A percentile compares a stretch with the other conserved stretches of the same genome.
Evolutionary conservation across 306 rosid species (phyloP).

Genomic region (Prunus davidiana): DNA sequence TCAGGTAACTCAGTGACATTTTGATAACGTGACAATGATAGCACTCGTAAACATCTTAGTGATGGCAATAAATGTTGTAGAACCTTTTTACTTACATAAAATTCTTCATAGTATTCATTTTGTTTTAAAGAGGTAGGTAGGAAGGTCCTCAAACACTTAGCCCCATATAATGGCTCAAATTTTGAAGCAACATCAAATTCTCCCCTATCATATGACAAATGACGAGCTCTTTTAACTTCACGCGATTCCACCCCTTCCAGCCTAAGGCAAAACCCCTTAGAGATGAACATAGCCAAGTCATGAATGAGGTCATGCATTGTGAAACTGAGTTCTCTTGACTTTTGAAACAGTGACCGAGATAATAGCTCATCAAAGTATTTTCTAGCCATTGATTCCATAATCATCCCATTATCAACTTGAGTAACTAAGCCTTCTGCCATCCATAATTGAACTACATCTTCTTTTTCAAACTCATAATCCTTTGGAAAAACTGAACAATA

Average conservation of each 20-base stretch:
- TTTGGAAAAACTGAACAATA: background rate
- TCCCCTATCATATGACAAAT: background rate
- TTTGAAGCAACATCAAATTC: too few relatives aligned
- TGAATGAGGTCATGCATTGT: too few relatives aligned
- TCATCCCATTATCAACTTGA: background rate
- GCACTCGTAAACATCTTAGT: background rate
- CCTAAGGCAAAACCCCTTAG: too few relatives aligned
- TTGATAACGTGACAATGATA: background rate
- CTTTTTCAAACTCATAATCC: background rate
- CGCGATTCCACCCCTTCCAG: too few relatives aligned
- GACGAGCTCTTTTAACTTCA: background rate
- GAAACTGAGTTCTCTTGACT: background rate
- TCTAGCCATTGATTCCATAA: conserved; percentile 2
- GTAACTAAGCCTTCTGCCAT: conserved; percentile 20
- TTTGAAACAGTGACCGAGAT: conserved; percentile 10
- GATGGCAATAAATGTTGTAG: too few relatives aligned
- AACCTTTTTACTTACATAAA: too few relatives aligned
- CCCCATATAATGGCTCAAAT: too few relatives aligned
- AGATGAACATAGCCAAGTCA: too few relatives aligned
- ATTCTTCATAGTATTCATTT: accelerated
- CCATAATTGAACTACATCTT: conserved; percentile 7
- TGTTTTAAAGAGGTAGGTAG: too few relatives aligned
- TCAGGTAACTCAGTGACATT: background rate
- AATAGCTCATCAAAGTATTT: background rate
- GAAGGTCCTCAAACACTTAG: too few relatives aligned